Percentiles rank a stretch among this genome's conserved stretches.
phyloP scores from a whole-genome alignment of 768 basidiomycete genomes.

The Hemileccinum rubropunctum region DNA sequence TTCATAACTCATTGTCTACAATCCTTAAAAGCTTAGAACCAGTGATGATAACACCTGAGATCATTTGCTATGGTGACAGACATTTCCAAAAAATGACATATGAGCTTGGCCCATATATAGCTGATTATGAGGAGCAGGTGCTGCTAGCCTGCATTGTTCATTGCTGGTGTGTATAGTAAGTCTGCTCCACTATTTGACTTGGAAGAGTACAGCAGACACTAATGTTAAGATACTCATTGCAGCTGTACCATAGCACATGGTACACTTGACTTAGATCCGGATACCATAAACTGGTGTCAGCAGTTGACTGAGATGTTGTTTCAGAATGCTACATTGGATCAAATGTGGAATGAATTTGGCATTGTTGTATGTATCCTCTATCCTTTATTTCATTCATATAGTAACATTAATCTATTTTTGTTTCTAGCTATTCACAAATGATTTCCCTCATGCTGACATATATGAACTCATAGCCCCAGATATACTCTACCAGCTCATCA shows the following conservation, averaged over 20 bases:
- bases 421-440: slow-evolving; percentile 32
- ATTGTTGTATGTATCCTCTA: slow-evolving; percentile 19
- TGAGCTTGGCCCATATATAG: slow-evolving; percentile 36
- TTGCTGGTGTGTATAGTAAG: slow-evolving; percentile 30
- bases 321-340: background rate
- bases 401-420: background rate
- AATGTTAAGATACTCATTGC: too few species aligned
- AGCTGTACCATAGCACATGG: too few species aligned
- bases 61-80: slow-evolving; percentile 29
- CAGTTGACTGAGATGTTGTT: background rate
- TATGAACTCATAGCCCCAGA: slow-evolving; percentile 17
- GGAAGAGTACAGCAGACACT: too few species aligned
- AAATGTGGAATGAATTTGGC: slow-evolving; percentile 29
- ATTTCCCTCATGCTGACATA: slow-evolving; percentile 35
- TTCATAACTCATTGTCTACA: slow-evolving; percentile 21
- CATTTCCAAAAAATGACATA: slow-evolving; percentile 28
- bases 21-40: slow-evolving; percentile 26
- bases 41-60: slow-evolving; percentile 26
- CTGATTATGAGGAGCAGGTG: slow-evolving; percentile 38
- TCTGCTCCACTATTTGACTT: background rate
- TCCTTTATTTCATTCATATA: background rate
- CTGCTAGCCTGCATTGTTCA: slow-evolving; percentile 32
- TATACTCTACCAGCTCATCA: slow-evolving; percentile 5
- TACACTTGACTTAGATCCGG: too few species aligned
- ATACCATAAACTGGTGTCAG: too few species aligned